Conservation (phyloP, 495 filamentous ascomycete species). For the Letharia columbiana region DNA sequence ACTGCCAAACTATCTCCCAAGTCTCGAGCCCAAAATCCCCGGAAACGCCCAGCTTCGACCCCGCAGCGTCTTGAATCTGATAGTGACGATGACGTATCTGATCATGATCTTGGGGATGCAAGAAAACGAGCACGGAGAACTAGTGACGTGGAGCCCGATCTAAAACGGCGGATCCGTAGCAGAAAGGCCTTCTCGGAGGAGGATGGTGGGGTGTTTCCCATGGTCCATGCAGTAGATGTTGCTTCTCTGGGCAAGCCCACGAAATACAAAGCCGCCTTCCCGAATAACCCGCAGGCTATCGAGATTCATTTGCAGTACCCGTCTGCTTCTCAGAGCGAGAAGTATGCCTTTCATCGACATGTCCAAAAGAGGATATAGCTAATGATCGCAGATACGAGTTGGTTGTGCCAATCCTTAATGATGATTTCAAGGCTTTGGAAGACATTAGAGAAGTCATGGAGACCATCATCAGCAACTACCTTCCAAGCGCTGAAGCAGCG, state of each 20-base stretch:
- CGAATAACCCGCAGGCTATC: conserved; percentile 37
- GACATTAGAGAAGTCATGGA: conserved; percentile 79
- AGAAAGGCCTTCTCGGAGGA: conserved; percentile 52
- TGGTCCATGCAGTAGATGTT: conserved; percentile 64
- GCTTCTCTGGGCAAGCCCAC: conserved; percentile 41
- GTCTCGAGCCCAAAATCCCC: conserved; percentile 32
- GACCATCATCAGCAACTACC: conserved; percentile 62
- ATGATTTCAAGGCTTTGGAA: conserved; percentile 73
- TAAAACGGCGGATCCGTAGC: conserved; percentile 51
- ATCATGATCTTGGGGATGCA: conserved; percentile 39
- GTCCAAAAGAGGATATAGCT: conserved; percentile 18
- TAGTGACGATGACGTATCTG: conserved; percentile 35
- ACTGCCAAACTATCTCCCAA: conserved; percentile 30
- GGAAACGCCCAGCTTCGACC: conserved; percentile 39
- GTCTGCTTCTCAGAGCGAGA: conserved; percentile 57
- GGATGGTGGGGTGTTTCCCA: conserved; percentile 39
- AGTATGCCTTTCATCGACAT: conserved; percentile 37
- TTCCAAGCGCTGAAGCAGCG: conserved; percentile 55
- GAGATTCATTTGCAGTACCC: conserved; percentile 64
- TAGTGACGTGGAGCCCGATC: conserved; percentile 43
- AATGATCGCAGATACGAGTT: conserved; percentile 59
- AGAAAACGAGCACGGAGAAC: conserved; percentile 40
- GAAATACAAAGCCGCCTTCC: conserved; percentile 42
- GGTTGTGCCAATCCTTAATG: conserved; percentile 61
- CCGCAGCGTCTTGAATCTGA: conserved; percentile 44